Evolutionary conservation across 2,329 filamentous ascomycete genomes (phyloP).

Genomic region (Fusarium miscanthi): DNA sequence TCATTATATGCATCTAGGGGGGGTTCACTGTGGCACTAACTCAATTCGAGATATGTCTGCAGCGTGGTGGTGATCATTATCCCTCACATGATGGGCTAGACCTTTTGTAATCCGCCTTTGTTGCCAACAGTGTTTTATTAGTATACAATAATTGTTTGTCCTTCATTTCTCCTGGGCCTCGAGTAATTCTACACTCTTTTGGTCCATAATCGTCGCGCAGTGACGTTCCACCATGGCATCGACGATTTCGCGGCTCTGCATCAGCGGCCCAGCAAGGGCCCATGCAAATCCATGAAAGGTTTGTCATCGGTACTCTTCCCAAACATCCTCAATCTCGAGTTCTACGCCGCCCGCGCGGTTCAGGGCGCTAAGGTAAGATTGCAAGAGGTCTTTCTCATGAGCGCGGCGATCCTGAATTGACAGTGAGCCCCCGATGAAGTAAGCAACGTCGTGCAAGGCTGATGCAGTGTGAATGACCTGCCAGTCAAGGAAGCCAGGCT

Average conservation of each 20-base stretch:
- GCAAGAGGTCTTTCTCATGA: conserved; percentile 14
- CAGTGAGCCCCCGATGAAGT: neutral
- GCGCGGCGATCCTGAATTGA: conserved; percentile 3
- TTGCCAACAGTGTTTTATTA: neutral
- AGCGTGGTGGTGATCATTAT: neutral
- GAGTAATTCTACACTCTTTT: conserved; percentile 21
- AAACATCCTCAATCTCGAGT: neutral
- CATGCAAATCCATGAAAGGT: conserved; percentile 27
- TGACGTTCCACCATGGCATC: conserved; percentile 20
- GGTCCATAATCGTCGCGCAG: conserved; percentile 20
- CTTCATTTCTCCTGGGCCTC: neutral
- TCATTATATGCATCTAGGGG: accelerated
- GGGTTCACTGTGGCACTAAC: neutral
- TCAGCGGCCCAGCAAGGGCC: conserved; percentile 21
- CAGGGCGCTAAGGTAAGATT: conserved; percentile 13
- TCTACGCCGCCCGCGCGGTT: neutral
- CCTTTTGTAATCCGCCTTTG: neutral
- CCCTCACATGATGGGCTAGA: too few relatives aligned
- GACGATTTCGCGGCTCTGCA: conserved; percentile 22
- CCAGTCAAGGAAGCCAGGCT: conserved; percentile 30
- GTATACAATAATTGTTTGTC: neutral
- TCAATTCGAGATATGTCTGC: neutral
- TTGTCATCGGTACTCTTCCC: conserved; percentile 24
- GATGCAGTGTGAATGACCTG: conserved; percentile 10
- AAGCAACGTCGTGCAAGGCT: conserved; percentile 19